phyloP scores from a whole-genome alignment of 2,329 filamentous ascomycete genomes.

The Xylaria hypoxylon region DNA sequence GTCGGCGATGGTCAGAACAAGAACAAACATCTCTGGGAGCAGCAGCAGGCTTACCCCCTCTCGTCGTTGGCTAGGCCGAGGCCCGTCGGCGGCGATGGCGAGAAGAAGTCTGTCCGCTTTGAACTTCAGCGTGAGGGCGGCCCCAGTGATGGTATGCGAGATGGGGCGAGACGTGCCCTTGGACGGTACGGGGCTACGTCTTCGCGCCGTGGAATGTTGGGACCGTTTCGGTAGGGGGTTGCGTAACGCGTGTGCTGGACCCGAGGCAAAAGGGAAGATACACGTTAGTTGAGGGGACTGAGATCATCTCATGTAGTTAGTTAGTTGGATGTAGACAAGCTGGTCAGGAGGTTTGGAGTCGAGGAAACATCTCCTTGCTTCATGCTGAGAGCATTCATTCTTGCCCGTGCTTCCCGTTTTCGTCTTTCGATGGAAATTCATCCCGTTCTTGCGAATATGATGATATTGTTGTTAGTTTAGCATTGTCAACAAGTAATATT shows the following conservation, averaged over 20 bases:
- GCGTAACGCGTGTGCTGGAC: not conserved
- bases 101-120: constrained; percentile 38
- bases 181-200: constrained; percentile 22
- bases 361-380: constrained; percentile 1
- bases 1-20: too few relatives aligned
- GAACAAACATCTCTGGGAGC: too few relatives aligned
- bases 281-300: too few relatives aligned
- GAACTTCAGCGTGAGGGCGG: not conserved
- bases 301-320: not conserved
- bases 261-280: not conserved
- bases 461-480: not conserved
- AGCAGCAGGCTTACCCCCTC: not conserved
- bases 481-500: not conserved
- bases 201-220: constrained; percentile 21
- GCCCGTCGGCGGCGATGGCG: too few relatives aligned
- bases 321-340: not conserved
- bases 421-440: not conserved
- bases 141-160: constrained; percentile 33
- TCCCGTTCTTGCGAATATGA: not conserved
- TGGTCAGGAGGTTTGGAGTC: not conserved
- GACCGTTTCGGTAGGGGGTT: constrained; percentile 13
- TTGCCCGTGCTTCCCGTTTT: not conserved
- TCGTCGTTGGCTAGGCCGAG: too few relatives aligned
- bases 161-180: constrained; percentile 33
- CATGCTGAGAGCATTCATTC: not conserved